Conservation (phyloP, 2,329 filamentous ascomycete genomes). For the Stagonosporopsis chrysanthemi region DNA sequence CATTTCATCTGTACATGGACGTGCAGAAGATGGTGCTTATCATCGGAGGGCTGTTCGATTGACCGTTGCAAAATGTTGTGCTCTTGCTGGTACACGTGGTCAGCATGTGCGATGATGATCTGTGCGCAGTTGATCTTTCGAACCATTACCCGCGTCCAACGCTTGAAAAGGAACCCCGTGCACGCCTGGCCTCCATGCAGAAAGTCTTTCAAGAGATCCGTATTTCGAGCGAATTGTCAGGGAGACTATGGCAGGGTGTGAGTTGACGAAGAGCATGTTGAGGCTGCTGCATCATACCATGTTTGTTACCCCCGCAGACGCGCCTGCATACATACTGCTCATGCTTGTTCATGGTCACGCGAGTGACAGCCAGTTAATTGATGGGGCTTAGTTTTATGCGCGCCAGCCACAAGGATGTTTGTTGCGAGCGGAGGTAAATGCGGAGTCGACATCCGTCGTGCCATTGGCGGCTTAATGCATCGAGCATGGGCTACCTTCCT, state of each 20-base stretch:
- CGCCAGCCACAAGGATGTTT: conserved; percentile 18
- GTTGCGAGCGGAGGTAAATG: conserved; percentile 13
- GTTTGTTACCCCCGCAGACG: background rate
- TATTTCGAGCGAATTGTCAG: background rate
- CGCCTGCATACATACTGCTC: conserved; percentile 3
- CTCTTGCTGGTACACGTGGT: conserved; percentile 9
- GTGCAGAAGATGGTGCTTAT: background rate
- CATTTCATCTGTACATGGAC: background rate
- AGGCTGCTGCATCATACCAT: background rate
- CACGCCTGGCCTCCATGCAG: background rate
- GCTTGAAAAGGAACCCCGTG: background rate
- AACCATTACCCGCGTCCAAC: background rate
- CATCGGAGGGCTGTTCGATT: background rate
- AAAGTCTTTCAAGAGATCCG: background rate
- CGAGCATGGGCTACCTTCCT: background rate
- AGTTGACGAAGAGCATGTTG: background rate
- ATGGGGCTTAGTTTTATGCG: conserved; percentile 15
- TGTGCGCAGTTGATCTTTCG: background rate
- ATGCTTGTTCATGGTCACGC: conserved; percentile 10
- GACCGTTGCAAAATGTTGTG: conserved; percentile 2
- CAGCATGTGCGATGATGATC: background rate
- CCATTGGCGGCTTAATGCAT: conserved; percentile 16
- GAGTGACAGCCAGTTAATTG: conserved; percentile 8
- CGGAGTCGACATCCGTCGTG: conserved; percentile 17
- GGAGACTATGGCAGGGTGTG: background rate